phyloP scores from a whole-genome alignment of 2,329 filamentous ascomycete genomes.

The Colletotrichum camelliae region DNA sequence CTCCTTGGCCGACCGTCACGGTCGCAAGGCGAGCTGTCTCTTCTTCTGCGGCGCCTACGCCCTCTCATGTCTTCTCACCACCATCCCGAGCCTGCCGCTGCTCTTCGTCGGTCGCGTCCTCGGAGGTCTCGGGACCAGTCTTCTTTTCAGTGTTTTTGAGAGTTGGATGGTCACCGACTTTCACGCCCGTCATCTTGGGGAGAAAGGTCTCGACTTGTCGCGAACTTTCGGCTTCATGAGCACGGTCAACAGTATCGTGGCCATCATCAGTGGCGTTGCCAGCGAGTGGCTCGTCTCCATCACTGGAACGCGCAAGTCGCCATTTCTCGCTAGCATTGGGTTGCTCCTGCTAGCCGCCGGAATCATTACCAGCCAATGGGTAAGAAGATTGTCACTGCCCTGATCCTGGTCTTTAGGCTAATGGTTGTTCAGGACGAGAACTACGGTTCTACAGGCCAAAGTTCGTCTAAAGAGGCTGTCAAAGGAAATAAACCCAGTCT shows the following conservation, averaged over 20 bases:
- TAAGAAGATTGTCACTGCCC: slow-evolving; percentile 21
- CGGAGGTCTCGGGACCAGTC: slow-evolving; percentile 59
- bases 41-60: slow-evolving; percentile 60
- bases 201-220: slow-evolving; percentile 47
- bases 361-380: slow-evolving; percentile 53
- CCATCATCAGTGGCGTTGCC: slow-evolving; percentile 56
- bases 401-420: not conserved
- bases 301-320: slow-evolving; percentile 53
- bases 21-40: slow-evolving; percentile 57
- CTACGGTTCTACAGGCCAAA: slow-evolving; percentile 41
- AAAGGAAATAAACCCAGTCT: slow-evolving; percentile 21
- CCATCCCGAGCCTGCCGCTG: slow-evolving; percentile 34
- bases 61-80: slow-evolving; percentile 51
- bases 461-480: not conserved
- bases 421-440: slow-evolving; percentile 48
- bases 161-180: slow-evolving; percentile 67
- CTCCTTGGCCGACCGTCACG: slow-evolving; percentile 52
- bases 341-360: slow-evolving; percentile 47
- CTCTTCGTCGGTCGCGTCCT: slow-evolving; percentile 59
- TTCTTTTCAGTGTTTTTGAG: slow-evolving; percentile 65
- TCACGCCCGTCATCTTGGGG: slow-evolving; percentile 45
- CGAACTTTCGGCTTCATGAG: slow-evolving; percentile 57
- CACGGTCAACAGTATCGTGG: slow-evolving; percentile 59
- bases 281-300: slow-evolving; percentile 55
- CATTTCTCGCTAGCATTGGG: slow-evolving; percentile 46